A percentile compares a stretch with the other conserved stretches of the same genome.
phyloP scores from a whole-genome alignment of 192 early-diverging fungal species.

The Piromyces sp. region DNA sequence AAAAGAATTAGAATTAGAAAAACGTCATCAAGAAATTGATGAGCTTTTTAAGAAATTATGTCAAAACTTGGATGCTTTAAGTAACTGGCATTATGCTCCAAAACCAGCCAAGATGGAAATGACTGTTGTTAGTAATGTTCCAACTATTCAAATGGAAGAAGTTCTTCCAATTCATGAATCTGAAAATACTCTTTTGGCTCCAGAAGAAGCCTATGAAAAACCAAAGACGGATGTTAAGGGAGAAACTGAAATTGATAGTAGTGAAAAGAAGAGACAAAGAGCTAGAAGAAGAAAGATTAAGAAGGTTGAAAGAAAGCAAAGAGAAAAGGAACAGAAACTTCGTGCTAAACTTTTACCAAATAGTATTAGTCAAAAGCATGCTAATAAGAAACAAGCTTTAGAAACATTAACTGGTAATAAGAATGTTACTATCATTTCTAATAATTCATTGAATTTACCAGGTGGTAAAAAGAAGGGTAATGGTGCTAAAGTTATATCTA shows the following conservation, averaged over 20 bases:
- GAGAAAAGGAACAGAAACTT: slow-evolving; percentile 12
- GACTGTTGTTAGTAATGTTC: slow-evolving; percentile 52
- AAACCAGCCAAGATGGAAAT: slow-evolving; percentile 58
- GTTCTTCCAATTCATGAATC: slow-evolving; percentile 74
- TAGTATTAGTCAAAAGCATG: background rate
- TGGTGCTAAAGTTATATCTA: background rate
- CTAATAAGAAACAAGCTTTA: background rate
- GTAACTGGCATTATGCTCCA: slow-evolving; percentile 87
- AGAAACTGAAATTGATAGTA: slow-evolving; percentile 56
- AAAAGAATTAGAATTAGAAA: slow-evolving; percentile 55
- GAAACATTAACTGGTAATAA: background rate
- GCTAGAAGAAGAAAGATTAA: slow-evolving; percentile 46
- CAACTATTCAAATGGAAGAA: slow-evolving; percentile 88
- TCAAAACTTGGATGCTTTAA: slow-evolving; percentile 72
- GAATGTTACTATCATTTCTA: background rate
- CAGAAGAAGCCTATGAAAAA: slow-evolving; percentile 79
- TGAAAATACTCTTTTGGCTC: slow-evolving; percentile 62
- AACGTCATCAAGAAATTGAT: slow-evolving; percentile 68
- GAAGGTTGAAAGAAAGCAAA: slow-evolving; percentile 33
- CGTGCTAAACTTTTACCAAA: background rate
- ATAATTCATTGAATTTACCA: background rate
- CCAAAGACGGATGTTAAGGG: slow-evolving; percentile 52
- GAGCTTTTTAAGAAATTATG: slow-evolving; percentile 59
- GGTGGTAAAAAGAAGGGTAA: background rate
- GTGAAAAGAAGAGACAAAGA: slow-evolving; percentile 54